These are phyloP conservation scores for Syzygium aqueum DNA, from an alignment of 345 rosid genomes.

Conservation along the genomic window DNA sequence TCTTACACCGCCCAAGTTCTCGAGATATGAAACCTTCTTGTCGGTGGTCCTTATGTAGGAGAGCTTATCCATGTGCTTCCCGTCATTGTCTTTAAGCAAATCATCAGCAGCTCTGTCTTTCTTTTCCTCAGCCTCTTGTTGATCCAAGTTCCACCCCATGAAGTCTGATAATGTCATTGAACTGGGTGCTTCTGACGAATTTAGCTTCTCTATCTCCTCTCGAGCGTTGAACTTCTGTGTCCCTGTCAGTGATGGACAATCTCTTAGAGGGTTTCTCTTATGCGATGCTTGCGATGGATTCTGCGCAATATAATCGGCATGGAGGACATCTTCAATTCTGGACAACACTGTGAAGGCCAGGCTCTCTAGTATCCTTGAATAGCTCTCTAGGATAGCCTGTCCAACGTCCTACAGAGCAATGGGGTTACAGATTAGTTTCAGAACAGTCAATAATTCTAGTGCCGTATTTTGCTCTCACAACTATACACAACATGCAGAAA, in stretches of 20 bases:
- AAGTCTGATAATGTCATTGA: conserved; percentile 59
- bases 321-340: conserved; percentile 68
- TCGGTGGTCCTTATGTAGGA: conserved; percentile 21
- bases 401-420: conserved; percentile 60
- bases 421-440: background rate
- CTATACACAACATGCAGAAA: background rate
- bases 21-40: conserved; percentile 66
- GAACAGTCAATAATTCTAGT: background rate
- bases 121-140: conserved; percentile 22
- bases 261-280: conserved; percentile 20
- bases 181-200: conserved; percentile 8
- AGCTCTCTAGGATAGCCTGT: conserved; percentile 75
- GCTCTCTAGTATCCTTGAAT: conserved; percentile 79
- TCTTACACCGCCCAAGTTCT: conserved; percentile 45
- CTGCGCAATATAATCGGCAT: conserved; percentile 42
- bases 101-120: conserved; percentile 32
- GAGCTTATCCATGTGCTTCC: conserved; percentile 26
- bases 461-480: background rate
- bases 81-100: conserved; percentile 20
- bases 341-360: conserved; percentile 76
- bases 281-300: conserved; percentile 37
- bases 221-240: background rate
- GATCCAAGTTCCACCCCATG: conserved; percentile 60
- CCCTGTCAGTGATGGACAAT: background rate
- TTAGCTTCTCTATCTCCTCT: conserved; percentile 16